A percentile compares a stretch with the other conserved stretches of the same genome.
Conservation (phyloP, 331 rosid species). For the Prunus yedoensis region DNA sequence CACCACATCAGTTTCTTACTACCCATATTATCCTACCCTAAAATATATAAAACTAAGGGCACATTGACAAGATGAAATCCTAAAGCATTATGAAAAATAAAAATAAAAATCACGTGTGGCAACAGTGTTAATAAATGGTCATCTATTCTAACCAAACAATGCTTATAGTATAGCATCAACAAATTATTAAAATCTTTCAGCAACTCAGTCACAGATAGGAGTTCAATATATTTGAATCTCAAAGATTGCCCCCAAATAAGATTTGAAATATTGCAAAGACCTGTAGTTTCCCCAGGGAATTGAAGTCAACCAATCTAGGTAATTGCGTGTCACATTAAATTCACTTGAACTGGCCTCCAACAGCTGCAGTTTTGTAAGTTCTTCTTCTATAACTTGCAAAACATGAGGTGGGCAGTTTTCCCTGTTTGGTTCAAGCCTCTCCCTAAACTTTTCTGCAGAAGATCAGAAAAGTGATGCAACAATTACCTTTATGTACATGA, state of each 20-base stretch:
- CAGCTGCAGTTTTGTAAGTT: constrained; percentile 78
- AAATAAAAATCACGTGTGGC: not conserved
- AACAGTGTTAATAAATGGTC: not conserved
- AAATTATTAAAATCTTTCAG: not conserved
- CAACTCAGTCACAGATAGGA: not conserved
- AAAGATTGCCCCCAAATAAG: not conserved
- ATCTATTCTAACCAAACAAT: not conserved
- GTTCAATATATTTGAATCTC: not conserved
- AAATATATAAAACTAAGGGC: not conserved
- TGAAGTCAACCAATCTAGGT: constrained; percentile 96
- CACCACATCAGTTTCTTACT: constrained; percentile 1
- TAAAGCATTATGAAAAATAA: not conserved
- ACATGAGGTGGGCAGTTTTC: constrained; percentile 83
- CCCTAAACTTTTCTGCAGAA: constrained; percentile 79
- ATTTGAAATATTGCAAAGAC: constrained; percentile 33
- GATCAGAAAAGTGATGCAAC: constrained; percentile 21
- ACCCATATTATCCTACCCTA: not conserved
- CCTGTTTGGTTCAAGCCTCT: constrained; percentile 89
- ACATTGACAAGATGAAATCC: not conserved
- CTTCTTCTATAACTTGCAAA: constrained; percentile 95
- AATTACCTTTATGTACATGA: constrained; percentile 5
- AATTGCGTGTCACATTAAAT: constrained; percentile 92
- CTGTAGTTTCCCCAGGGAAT: constrained; percentile 98
- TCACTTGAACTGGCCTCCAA: constrained; percentile 97
- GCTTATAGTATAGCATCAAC: not conserved